Evolutionary conservation across 2,329 filamentous ascomycete genomes (phyloP).

Genomic region (Clonostachys solani): DNA sequence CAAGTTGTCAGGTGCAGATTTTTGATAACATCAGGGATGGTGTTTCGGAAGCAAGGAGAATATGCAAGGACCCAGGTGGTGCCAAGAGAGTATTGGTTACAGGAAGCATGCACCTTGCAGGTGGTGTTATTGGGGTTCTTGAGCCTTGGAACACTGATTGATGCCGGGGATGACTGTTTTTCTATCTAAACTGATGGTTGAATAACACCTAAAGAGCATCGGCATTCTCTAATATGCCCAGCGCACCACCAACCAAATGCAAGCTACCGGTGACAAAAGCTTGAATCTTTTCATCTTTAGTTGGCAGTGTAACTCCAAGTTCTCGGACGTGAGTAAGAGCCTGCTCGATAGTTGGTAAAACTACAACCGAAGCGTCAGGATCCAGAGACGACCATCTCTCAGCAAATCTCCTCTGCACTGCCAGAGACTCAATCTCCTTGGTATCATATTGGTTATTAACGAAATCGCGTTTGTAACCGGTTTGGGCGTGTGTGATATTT

Average conservation of each 20-base stretch:
- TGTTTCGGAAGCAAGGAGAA: slow-evolving; percentile 48
- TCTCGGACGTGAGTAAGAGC: slow-evolving; percentile 43
- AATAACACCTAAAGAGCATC: not conserved
- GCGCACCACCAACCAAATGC: slow-evolving; percentile 75
- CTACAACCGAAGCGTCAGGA: slow-evolving; percentile 35
- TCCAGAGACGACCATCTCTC: slow-evolving; percentile 45
- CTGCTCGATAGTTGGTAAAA: slow-evolving; percentile 50
- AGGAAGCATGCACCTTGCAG: slow-evolving; percentile 81
- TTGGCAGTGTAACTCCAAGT: slow-evolving; percentile 13
- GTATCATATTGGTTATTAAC: slow-evolving; percentile 51
- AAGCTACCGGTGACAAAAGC: slow-evolving; percentile 77
- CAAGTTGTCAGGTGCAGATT: slow-evolving; percentile 37
- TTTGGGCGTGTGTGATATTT: slow-evolving; percentile 56
- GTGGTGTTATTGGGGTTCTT: slow-evolving; percentile 70
- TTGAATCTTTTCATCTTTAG: slow-evolving; percentile 11
- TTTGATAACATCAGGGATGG: slow-evolving; percentile 70
- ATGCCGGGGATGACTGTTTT: no score
- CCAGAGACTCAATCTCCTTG: slow-evolving; percentile 44
- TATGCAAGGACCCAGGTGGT: slow-evolving; percentile 23
- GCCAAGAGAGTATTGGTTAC: slow-evolving; percentile 67
- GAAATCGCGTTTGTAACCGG: slow-evolving; percentile 52
- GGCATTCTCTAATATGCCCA: slow-evolving; percentile 55
- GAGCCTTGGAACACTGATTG: slow-evolving; percentile 33
- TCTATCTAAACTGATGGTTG: no score
- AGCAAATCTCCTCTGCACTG: slow-evolving; percentile 47